Conservation (phyloP, 148 eudicot species). For the Chenopodium suecicum region DNA sequence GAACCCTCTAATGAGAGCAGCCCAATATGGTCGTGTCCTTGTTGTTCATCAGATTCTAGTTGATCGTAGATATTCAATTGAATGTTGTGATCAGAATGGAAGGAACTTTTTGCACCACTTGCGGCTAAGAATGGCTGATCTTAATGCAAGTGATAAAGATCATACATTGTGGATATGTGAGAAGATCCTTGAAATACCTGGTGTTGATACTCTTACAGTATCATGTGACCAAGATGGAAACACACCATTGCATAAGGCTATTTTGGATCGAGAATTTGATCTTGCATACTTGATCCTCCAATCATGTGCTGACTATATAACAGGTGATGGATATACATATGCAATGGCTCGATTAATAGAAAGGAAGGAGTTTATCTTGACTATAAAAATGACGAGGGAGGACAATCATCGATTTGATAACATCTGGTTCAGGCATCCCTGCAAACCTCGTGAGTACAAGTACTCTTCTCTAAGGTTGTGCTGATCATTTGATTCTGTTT, state of each 20-base stretch:
- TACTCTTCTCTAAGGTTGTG: too few relatives aligned
- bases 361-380: not conserved
- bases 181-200: not conserved
- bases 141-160: slow-evolving; percentile 1
- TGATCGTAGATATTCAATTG: not conserved
- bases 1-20: slow-evolving; percentile 1
- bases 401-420: not conserved
- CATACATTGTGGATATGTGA: not conserved
- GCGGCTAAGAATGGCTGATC: not conserved
- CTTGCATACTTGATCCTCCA: not conserved
- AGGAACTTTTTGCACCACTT: not conserved
- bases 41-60: not conserved
- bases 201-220: not conserved
- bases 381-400: slow-evolving; percentile 1
- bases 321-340: too few relatives aligned
- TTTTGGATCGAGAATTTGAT: slow-evolving; percentile 1
- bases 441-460: not conserved
- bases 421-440: not conserved
- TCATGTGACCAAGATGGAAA: slow-evolving; percentile 4
- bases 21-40: not conserved
- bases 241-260: slow-evolving; percentile 5
- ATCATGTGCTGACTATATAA: not conserved
- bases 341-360: not conserved
- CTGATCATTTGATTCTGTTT: too few relatives aligned
- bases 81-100: not conserved